Evolutionary conservation across 1,139 yeast genomes (phyloP), one percentile per base, ranked within the genome.

Genomic region (Citeromyces hawaiiensis): DNA sequence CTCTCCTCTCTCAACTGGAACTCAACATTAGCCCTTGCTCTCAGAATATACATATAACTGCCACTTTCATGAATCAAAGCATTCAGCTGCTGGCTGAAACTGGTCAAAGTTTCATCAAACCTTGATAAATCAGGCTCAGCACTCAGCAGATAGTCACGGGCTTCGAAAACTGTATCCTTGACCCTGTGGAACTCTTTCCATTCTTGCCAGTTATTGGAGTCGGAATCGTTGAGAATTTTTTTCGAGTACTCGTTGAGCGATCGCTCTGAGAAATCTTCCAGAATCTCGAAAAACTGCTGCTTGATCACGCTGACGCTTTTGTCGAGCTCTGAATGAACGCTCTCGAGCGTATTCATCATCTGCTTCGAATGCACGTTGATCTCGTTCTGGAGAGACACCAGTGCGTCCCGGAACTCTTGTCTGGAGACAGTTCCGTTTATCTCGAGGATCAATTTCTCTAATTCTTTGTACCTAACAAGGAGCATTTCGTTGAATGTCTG

Each of bases 11-110:
- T 72, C 44, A 65, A 62, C 59, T 86, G 96, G 56, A 83, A 81
- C 14, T 81, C 80, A 36, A 83, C 60, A 52, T 87, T 88, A 15
- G 94, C 94, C 55, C 78, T 73, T 11, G 94, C 88, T 51, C 96
- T 70, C 43, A 81, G 65, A 39, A 83, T 70, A 43, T 77, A 75
- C 48, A 85, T 61, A 53, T 76, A 81, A 45, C 79, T 80, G 25
- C 78, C 82, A 42, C 81, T 74, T 53, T 87, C 96, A 44, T 75
- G 70, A 29, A 74, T 61, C 42, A 86, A 56, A 33, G 76, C 63
- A 39, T 69, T 66, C 38, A 83, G 62, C 43, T 85, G 83, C 46
- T 66, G 63, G 48, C 76, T 78, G 16, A 82, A 66, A 43, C 74
- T 78, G 19, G 61, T 60, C 42, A 83, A 56, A 47, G 76, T 72